Evolutionary conservation across 768 basidiomycete genomes (phyloP), one percentile per base, ranked within the genome.

Genomic region (Lactarius pseudohatsudake): DNA sequence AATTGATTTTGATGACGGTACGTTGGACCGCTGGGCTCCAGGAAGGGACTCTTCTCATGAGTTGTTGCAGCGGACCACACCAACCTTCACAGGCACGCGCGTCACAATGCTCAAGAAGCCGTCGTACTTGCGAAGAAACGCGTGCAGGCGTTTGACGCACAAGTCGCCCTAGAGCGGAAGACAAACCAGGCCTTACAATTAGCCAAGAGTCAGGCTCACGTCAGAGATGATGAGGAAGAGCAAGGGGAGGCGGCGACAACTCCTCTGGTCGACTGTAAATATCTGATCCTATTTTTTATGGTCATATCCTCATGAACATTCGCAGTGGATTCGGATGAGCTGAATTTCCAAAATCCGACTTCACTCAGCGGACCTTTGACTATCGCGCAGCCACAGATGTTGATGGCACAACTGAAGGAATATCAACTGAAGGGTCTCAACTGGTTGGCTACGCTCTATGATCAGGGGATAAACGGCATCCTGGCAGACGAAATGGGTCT

Each of bases 401-500:
- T 99, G 68, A 94, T 94, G 85, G 94, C 95, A 9, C 92, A 94
- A 71, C 79, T 99, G 62, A 99, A 99, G 77, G 97, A 99, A 76
- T 99, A 98, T 75, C 97, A 99, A 75, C 77, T 99, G 64, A 98
- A 98, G 74, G 97, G 97, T 69, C 82, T 99, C 40, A 98, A 97
- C 70, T 99, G 97, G 97, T 81, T 99, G 30, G 97, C 90, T 20
- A 97, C 96, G 18, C 81, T 99, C 26, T 99, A 98, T 73, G 97
- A 98, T 75, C 96, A 98, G 77, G 97, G 97, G 55, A 98, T 98
- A 83, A 99, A 99, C 74, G 97, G 97, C 57, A 99, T 99, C 72
- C 84, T 99, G 26, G 97, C 97, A 2, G 97, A 99, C 75, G 97
- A 99, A 79, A 98, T 98, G 96, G 95, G 95, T 78, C 85, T 94